phyloP scores from a whole-genome alignment of 2,329 filamentous ascomycete species.

The Hypoxylon sp. region DNA sequence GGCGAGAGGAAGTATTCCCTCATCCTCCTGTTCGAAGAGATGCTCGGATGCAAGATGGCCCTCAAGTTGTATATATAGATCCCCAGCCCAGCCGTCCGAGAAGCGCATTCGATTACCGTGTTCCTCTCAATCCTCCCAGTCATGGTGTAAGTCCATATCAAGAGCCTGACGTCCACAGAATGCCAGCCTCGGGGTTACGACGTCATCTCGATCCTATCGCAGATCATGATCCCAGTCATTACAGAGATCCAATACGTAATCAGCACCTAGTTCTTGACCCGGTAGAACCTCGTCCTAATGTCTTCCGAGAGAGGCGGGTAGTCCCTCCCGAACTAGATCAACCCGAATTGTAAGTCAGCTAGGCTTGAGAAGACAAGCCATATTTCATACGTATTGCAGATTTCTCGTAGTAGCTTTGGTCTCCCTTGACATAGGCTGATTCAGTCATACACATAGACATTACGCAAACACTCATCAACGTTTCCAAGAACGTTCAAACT shows the following conservation, averaged over 20 bases:
- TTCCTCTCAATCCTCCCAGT: slow-evolving; percentile 21
- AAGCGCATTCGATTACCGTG: slow-evolving; percentile 34
- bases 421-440: slow-evolving; percentile 37
- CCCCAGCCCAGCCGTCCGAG: slow-evolving; percentile 34
- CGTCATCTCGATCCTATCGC: slow-evolving; percentile 19
- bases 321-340: slow-evolving; percentile 27
- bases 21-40: slow-evolving; percentile 37
- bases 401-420: neutral
- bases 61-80: slow-evolving; percentile 47
- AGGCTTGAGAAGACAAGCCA: slow-evolving; percentile 2
- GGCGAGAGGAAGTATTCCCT: slow-evolving; percentile 33
- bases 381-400: neutral
- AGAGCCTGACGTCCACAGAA: slow-evolving; percentile 21
- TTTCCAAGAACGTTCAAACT: slow-evolving; percentile 26
- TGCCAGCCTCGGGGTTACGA: slow-evolving; percentile 27
- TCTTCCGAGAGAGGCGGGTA: slow-evolving; percentile 30
- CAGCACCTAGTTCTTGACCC: slow-evolving; percentile 32
- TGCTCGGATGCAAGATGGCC: slow-evolving; percentile 35
- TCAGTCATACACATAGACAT: slow-evolving; percentile 28
- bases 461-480: slow-evolving; percentile 19
- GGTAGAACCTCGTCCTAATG: slow-evolving; percentile 32
- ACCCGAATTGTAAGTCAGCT: slow-evolving; percentile 47
- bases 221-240: slow-evolving; percentile 21
- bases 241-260: slow-evolving; percentile 36
- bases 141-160: slow-evolving; percentile 34